These are phyloP conservation scores for Castanea mollissima DNA, from an alignment of 306 rosid species.

Conservation along the genomic window DNA sequence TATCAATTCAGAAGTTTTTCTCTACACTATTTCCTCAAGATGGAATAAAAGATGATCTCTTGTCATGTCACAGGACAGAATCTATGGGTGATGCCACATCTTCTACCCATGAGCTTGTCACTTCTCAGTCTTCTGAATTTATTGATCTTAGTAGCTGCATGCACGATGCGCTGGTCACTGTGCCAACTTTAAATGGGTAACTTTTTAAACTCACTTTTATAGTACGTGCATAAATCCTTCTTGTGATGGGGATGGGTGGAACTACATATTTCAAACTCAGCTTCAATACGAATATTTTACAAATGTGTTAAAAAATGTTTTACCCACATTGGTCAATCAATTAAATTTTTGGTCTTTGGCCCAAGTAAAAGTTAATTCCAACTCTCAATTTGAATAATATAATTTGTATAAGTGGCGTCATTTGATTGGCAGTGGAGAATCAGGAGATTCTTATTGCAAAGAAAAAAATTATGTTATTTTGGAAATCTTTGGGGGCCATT, in stretches of 20 bases:
- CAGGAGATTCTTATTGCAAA: neutral
- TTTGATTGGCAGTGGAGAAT: neutral
- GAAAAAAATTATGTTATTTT: neutral
- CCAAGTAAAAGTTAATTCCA: neutral
- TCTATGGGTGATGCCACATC: slow-evolving; percentile 18
- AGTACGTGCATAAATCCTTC: neutral
- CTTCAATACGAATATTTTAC: no score
- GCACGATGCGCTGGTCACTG: slow-evolving; percentile 62
- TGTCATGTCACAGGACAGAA: slow-evolving; percentile 23
- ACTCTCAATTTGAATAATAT: neutral
- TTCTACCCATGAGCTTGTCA: slow-evolving; percentile 4
- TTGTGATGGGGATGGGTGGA: neutral
- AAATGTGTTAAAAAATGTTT: no score
- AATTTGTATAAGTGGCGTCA: neutral
- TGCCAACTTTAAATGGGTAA: slow-evolving; percentile 94
- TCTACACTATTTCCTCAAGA: slow-evolving; percentile 39
- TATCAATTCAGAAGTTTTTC: slow-evolving; percentile 70
- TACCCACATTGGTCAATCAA: neutral
- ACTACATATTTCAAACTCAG: neutral
- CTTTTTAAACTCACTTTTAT: neutral
- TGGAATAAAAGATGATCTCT: slow-evolving; percentile 20
- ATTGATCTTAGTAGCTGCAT: slow-evolving; percentile 77
- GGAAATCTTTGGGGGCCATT: neutral
- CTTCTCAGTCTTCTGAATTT: slow-evolving; percentile 39
- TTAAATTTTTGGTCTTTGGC: neutral